These are phyloP conservation scores for Boletus rex-veris DNA, from an alignment of 768 basidiomycete species.

Conservation along the genomic window DNA sequence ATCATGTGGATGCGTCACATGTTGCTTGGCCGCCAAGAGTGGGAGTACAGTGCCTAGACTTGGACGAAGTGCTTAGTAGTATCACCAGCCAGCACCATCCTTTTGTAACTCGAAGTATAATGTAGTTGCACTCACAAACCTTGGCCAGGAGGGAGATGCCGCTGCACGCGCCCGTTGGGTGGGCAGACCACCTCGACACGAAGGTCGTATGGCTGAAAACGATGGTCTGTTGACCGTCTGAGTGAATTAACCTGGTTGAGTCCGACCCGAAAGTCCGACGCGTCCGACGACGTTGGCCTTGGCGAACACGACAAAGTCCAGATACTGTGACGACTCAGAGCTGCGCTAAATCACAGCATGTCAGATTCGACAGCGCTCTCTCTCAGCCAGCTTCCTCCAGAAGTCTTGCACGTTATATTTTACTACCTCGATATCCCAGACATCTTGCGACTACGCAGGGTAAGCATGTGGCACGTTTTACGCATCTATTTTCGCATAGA, in stretches of 20 bases:
- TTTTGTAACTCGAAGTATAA: too few species aligned
- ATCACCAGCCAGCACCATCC: too few species aligned
- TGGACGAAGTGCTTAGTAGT: neutral
- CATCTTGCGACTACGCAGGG: slow-evolving; percentile 15
- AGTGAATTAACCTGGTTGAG: too few species aligned
- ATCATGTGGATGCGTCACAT: slow-evolving; percentile 50
- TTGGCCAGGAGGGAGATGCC: slow-evolving; percentile 55
- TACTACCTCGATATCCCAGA: slow-evolving; percentile 15
- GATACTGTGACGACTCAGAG: too few species aligned
- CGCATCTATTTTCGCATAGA: neutral
- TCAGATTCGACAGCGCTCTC: neutral
- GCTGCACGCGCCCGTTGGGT: slow-evolving; percentile 52
- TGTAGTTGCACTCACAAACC: slow-evolving; percentile 43
- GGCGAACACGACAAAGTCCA: too few species aligned
- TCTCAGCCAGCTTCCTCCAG: slow-evolving; percentile 12
- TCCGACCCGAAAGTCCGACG: too few species aligned
- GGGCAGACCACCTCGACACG: slow-evolving; percentile 62
- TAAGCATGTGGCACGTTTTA: neutral
- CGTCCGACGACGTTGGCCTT: too few species aligned
- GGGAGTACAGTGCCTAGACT: slow-evolving; percentile 55
- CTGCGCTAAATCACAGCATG: too few species aligned
- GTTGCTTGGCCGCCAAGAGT: slow-evolving; percentile 65
- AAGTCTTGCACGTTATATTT: slow-evolving; percentile 8
- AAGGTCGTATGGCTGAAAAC: slow-evolving; percentile 61
- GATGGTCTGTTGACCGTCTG: slow-evolving; percentile 35